These are phyloP conservation scores for Tuber microsphaerosporum DNA, from an alignment of 495 filamentous ascomycete genomes.

Conservation along the genomic window DNA sequence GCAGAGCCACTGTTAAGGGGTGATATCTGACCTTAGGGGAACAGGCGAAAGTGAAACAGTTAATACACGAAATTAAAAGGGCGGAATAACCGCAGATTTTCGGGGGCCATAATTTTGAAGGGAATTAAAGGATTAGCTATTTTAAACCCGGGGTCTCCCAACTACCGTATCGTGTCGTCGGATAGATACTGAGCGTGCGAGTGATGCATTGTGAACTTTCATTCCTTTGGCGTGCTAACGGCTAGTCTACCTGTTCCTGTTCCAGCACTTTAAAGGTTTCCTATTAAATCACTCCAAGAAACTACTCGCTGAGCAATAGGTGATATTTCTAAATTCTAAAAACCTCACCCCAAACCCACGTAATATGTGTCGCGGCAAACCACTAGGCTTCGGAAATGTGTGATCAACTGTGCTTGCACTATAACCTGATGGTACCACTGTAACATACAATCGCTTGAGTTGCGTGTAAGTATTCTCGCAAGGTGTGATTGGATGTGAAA, in stretches of 20 bases:
- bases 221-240: background rate
- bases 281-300: background rate
- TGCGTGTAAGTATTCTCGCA: background rate
- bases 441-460: background rate
- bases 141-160: background rate
- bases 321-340: background rate
- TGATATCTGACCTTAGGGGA: background rate
- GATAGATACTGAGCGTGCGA: background rate
- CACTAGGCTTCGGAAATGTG: background rate
- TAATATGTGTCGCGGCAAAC: background rate
- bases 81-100: too few relatives aligned
- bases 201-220: background rate
- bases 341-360: background rate
- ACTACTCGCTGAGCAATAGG: background rate
- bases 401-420: background rate
- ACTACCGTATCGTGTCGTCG: background rate
- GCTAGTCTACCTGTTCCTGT: background rate
- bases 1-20: background rate
- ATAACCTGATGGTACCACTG: background rate
- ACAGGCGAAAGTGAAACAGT: background rate
- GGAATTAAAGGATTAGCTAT: background rate
- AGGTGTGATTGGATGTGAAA: background rate
- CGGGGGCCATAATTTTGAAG: too few relatives aligned
- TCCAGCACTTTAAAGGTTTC: background rate
- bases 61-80: background rate